A percentile compares a stretch with the other conserved stretches of the same genome.
These are phyloP conservation scores for Pichia sp. DNA, from an alignment of 1,139 yeast species.

Conservation along the genomic window DNA sequence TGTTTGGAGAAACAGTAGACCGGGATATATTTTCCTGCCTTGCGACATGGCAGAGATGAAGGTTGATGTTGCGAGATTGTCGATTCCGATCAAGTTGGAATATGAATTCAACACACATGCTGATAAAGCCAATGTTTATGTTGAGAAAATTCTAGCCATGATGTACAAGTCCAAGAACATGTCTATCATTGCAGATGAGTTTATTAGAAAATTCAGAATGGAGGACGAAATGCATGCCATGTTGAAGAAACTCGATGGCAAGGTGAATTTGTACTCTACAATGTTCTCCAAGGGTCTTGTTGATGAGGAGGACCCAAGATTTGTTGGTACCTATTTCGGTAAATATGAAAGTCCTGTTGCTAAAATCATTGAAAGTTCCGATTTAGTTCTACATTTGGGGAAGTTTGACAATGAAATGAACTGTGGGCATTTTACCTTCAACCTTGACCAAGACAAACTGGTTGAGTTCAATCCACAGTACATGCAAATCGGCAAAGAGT, in stretches of 20 bases:
- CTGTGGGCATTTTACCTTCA: constrained; percentile 33
- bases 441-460: constrained; percentile 15
- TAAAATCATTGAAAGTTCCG: constrained; percentile 38
- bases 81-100: constrained; percentile 24
- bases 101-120: constrained; percentile 31
- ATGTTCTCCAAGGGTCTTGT: constrained; percentile 50
- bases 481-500: constrained; percentile 38
- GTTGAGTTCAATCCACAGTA: constrained; percentile 34
- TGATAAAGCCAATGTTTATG: constrained; percentile 33
- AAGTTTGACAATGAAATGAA: constrained; percentile 49
- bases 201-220: constrained; percentile 51
- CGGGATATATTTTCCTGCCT: constrained; percentile 79
- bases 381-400: constrained; percentile 50
- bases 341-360: constrained; percentile 39
- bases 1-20: constrained; percentile 56
- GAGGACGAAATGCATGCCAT: constrained; percentile 40
- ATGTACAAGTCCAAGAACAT: constrained; percentile 55
- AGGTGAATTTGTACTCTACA: constrained; percentile 44
- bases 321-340: constrained; percentile 64
- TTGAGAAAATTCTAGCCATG: constrained; percentile 43
- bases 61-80: constrained; percentile 39
- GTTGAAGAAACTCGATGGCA: constrained; percentile 36
- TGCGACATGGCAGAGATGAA: constrained; percentile 55
- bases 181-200: constrained; percentile 60
- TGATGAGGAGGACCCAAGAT: constrained; percentile 56